Percentiles rank a stretch among this genome's conserved stretches.
Conservation (phyloP, 805 yeast species). For the Suhomyces vadensis region DNA sequence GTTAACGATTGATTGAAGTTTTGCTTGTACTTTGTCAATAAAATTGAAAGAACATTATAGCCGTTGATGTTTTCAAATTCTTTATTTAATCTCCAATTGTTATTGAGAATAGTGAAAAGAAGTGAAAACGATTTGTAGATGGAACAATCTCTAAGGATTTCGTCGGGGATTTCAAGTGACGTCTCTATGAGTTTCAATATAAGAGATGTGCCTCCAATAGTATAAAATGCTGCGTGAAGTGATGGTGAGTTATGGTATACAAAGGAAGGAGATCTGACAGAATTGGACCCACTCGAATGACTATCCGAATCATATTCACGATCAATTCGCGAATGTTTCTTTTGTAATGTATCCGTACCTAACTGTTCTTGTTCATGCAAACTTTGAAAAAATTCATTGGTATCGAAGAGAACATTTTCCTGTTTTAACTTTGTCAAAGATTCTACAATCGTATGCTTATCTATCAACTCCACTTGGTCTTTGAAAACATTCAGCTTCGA, state of each 20-base stretch:
- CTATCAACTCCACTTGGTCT: constrained; percentile 8
- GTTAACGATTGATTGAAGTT: constrained; percentile 17
- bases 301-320: not conserved
- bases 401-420: constrained; percentile 22
- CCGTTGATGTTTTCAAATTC: constrained; percentile 65
- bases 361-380: constrained; percentile 8
- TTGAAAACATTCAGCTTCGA: not conserved
- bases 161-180: constrained; percentile 28
- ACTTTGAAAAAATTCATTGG: constrained; percentile 11
- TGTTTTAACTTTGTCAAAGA: constrained; percentile 18
- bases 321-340: not conserved
- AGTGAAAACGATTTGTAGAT: constrained; percentile 38
- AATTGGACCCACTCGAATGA: too few relatives aligned
- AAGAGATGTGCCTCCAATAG: constrained; percentile 54
- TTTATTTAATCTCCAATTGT: constrained; percentile 50
- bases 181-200: constrained; percentile 49
- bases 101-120: constrained; percentile 45
- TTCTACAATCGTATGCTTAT: constrained; percentile 17
- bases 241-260: constrained; percentile 27
- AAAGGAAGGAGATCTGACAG: constrained; percentile 8
- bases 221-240: constrained; percentile 34
- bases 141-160: constrained; percentile 18
- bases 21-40: constrained; percentile 49
- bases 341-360: not conserved
- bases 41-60: constrained; percentile 55